Conservation (phyloP, 441 rosid genomes). For the Mallotus japonicus region DNA sequence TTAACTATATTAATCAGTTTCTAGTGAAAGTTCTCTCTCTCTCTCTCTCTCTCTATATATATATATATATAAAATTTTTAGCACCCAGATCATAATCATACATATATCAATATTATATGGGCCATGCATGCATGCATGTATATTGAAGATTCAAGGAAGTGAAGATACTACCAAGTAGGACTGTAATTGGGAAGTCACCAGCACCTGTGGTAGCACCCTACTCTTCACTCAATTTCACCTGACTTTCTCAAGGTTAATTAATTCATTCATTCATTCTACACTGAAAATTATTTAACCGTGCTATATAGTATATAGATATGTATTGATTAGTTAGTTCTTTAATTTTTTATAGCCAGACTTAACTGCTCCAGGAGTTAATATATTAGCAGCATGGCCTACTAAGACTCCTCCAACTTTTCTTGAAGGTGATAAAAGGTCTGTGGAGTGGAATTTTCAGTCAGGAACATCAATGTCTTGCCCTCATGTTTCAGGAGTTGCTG, state of each 20-base stretch:
- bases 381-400: constrained; percentile 64
- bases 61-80: too few species aligned
- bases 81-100: too few species aligned
- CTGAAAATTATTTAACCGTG: too few species aligned
- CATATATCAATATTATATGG: too few species aligned
- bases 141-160: constrained; percentile 30
- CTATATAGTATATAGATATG: too few species aligned
- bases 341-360: constrained; percentile 48
- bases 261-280: too few species aligned
- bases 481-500: constrained; percentile 79
- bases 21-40: too few species aligned
- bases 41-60: too few species aligned
- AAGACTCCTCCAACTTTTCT: constrained; percentile 37
- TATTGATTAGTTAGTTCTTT: not conserved
- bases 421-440: constrained; percentile 28
- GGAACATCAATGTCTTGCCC: constrained; percentile 97
- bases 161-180: constrained; percentile 42
- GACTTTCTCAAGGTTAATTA: constrained; percentile 59
- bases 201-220: constrained; percentile 66
- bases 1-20: too few species aligned
- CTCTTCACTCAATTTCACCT: constrained; percentile 53
- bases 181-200: constrained; percentile 34
- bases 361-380: constrained; percentile 54
- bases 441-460: constrained; percentile 67
- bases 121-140: too few species aligned